Conservation (phyloP, 2,329 filamentous ascomycete genomes). For the Scedosporium minutisporum region DNA sequence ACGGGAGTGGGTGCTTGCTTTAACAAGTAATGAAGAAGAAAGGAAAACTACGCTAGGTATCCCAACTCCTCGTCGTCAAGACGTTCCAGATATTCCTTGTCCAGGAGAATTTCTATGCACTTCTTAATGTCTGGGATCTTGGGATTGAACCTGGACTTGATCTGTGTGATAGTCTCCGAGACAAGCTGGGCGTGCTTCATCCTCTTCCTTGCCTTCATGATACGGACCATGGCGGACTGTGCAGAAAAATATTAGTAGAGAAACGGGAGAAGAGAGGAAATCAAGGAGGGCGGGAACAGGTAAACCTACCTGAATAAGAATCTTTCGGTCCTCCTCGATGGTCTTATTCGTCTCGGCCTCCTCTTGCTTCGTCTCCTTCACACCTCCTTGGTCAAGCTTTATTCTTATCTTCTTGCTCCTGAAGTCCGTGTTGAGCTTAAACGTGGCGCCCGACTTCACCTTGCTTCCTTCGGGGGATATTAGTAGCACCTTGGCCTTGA, state of each 20-base stretch:
- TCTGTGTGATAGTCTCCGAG: slow-evolving; percentile 90
- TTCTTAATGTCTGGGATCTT: slow-evolving; percentile 97
- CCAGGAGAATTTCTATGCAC: slow-evolving; percentile 94
- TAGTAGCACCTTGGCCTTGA: slow-evolving; percentile 85
- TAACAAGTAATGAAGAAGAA: background rate
- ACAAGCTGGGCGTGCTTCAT: slow-evolving; percentile 97
- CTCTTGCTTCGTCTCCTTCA: slow-evolving; percentile 93
- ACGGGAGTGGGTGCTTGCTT: background rate
- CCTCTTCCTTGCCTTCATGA: slow-evolving; percentile 99
- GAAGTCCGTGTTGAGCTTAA: slow-evolving; percentile 85
- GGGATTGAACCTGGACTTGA: slow-evolving; percentile 83
- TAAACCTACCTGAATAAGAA: slow-evolving; percentile 78
- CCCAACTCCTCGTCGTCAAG: slow-evolving; percentile 89
- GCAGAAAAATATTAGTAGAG: slow-evolving; percentile 14
- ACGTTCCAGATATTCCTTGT: slow-evolving; percentile 97
- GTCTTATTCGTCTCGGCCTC: slow-evolving; percentile 98
- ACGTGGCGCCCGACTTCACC: slow-evolving; percentile 66
- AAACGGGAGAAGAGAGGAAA: background rate
- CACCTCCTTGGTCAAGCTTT: slow-evolving; percentile 89
- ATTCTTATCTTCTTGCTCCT: slow-evolving; percentile 98
- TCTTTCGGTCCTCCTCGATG: slow-evolving; percentile 94
- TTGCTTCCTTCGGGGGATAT: slow-evolving; percentile 60
- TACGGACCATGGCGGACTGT: slow-evolving; percentile 94
- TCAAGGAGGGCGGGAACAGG: background rate
- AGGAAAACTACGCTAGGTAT: slow-evolving; percentile 65